phyloP scores from a whole-genome alignment of 2,329 filamentous ascomycete genomes.

The Blastomyces emzantsi region DNA sequence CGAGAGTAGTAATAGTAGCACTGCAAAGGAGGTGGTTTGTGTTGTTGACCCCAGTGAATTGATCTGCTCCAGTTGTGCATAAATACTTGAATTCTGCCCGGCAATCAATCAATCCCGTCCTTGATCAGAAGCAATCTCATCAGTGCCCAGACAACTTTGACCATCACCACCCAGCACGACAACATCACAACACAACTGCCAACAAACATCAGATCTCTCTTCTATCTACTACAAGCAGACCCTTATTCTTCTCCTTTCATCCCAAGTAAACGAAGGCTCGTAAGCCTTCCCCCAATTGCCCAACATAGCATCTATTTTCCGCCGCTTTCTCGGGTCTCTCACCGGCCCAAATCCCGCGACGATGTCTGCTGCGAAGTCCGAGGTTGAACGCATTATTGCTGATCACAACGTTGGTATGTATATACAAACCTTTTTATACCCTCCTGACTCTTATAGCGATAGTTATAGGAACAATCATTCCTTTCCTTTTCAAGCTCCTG shows the following conservation, averaged over 20 bases:
- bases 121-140: background rate
- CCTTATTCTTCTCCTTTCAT: background rate
- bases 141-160: background rate
- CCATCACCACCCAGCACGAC: background rate
- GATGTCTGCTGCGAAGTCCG: conserved; percentile 76
- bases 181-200: conserved; percentile 1
- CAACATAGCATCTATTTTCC: conserved; percentile 60
- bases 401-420: conserved; percentile 72
- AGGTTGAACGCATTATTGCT: conserved; percentile 79
- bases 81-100: background rate
- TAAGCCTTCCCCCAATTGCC: conserved; percentile 18
- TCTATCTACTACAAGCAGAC: background rate
- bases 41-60: background rate
- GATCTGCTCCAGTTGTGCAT: background rate
- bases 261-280: background rate
- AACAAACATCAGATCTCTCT: background rate
- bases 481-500: background rate
- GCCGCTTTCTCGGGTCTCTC: conserved; percentile 58
- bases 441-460: background rate
- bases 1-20: background rate
- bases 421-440: background rate
- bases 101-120: too few species aligned
- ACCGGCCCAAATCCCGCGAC: conserved; percentile 50
- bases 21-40: background rate
- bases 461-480: background rate